phyloP scores from a whole-genome alignment of 2,329 filamentous ascomycete species.

The Ascochyta viciae-villosae region DNA sequence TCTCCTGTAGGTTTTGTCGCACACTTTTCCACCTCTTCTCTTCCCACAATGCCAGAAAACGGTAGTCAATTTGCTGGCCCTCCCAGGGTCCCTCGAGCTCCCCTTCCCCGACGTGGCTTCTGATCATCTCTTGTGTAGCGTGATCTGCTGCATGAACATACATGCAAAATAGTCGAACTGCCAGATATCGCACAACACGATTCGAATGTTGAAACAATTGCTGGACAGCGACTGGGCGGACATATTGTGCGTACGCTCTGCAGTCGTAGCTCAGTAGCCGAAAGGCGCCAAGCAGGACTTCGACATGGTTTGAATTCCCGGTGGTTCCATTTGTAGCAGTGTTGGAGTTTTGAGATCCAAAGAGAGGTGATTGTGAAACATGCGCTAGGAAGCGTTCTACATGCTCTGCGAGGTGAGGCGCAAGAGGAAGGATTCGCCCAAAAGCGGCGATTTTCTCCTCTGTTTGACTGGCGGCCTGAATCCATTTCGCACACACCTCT shows the following conservation, averaged over 20 bases:
- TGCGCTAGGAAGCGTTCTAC: constrained; percentile 60
- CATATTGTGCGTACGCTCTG: constrained; percentile 68
- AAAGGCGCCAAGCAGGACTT: constrained; percentile 73
- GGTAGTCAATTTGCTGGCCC: constrained; percentile 76
- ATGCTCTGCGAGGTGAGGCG: constrained; percentile 78
- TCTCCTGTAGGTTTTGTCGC: constrained; percentile 18
- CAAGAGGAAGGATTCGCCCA: constrained; percentile 80
- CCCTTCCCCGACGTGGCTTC: constrained; percentile 68
- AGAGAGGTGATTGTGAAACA: constrained; percentile 35
- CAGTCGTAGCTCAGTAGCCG: constrained; percentile 80
- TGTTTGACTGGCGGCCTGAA: constrained; percentile 53
- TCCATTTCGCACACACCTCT: constrained; percentile 84
- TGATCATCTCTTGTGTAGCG: constrained; percentile 75
- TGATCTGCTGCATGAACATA: constrained; percentile 81
- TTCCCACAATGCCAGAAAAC: constrained; percentile 72
- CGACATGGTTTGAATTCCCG: constrained; percentile 32
- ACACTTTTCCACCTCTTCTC: constrained; percentile 59
- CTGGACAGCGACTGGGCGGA: constrained; percentile 73
- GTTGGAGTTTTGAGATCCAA: constrained; percentile 20
- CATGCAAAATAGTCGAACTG: constrained; percentile 80
- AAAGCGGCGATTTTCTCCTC: constrained; percentile 69
- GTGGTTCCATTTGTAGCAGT: background rate
- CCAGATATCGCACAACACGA: constrained; percentile 75
- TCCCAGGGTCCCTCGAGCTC: constrained; percentile 77
- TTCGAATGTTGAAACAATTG: constrained; percentile 67